A percentile compares a stretch with the other conserved stretches of the same genome.
Evolutionary conservation across 2,329 filamentous ascomycete genomes (phyloP).

Genomic region (Xylariaceae sp.): DNA sequence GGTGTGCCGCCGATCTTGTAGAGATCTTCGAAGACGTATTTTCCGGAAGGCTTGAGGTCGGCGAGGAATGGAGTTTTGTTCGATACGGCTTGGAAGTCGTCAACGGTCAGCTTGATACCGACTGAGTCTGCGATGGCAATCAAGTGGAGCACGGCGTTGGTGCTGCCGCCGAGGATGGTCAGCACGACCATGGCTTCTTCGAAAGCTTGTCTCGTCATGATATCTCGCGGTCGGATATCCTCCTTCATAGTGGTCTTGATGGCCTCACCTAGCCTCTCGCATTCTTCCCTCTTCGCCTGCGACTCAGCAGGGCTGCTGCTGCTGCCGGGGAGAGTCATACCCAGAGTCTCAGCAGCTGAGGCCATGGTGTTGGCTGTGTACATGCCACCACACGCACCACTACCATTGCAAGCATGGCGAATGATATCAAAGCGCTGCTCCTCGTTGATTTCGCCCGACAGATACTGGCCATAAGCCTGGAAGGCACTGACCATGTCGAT

Average conservation of each 20-base stretch:
- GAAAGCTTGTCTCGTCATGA: slow-evolving; percentile 75
- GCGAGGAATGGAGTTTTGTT: slow-evolving; percentile 76
- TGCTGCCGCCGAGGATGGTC: slow-evolving; percentile 79
- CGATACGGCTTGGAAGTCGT: slow-evolving; percentile 81
- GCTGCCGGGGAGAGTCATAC: slow-evolving; percentile 77
- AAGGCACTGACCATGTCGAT: slow-evolving; percentile 97
- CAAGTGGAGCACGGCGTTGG: slow-evolving; percentile 79
- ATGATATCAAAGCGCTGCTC: slow-evolving; percentile 93
- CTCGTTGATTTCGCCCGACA: slow-evolving; percentile 86
- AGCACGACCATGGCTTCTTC: slow-evolving; percentile 83
- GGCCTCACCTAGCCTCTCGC: slow-evolving; percentile 65
- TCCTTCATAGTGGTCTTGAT: slow-evolving; percentile 72
- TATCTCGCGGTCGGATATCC: slow-evolving; percentile 73
- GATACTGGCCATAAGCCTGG: slow-evolving; percentile 94
- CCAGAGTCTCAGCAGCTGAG: slow-evolving; percentile 68
- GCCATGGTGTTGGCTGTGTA: slow-evolving; percentile 76
- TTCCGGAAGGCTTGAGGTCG: slow-evolving; percentile 80
- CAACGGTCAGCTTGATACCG: slow-evolving; percentile 76
- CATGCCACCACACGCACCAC: slow-evolving; percentile 84
- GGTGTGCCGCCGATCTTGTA: slow-evolving; percentile 87
- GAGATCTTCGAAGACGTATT: slow-evolving; percentile 79
- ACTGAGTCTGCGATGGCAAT: slow-evolving; percentile 81
- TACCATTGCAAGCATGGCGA: slow-evolving; percentile 80
- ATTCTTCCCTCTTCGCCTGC: slow-evolving; percentile 67
- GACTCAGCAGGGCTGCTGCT: slow-evolving; percentile 76